A percentile compares a stretch with the other conserved stretches of the same genome.
These are phyloP conservation scores for Geotrichum aggregatum DNA, from an alignment of 1,139 yeast genomes.

Conservation along the genomic window DNA sequence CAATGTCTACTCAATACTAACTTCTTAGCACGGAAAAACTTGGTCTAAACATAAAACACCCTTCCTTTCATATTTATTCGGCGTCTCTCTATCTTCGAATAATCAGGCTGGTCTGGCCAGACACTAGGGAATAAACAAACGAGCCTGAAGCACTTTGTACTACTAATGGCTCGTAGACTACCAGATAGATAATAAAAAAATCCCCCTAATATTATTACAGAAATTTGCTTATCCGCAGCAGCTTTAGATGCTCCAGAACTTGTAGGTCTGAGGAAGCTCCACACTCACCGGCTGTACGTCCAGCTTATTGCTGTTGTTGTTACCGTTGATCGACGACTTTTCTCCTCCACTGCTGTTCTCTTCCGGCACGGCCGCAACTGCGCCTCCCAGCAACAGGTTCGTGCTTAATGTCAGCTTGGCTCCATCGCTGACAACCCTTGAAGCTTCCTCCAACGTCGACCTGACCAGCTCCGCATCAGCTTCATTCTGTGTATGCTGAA, in stretches of 20 bases:
- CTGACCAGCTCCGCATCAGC: background rate
- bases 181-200: slow-evolving; percentile 4
- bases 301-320: background rate
- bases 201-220: background rate
- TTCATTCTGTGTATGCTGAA: slow-evolving; percentile 40
- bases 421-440: slow-evolving; percentile 25
- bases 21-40: slow-evolving; percentile 56
- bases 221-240: background rate
- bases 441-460: slow-evolving; percentile 28
- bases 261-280: slow-evolving; percentile 73
- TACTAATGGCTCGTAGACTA: background rate
- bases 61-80: background rate
- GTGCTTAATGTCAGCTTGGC: slow-evolving; percentile 23
- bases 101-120: background rate
- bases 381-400: slow-evolving; percentile 17
- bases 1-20: background rate
- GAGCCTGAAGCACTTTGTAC: background rate
- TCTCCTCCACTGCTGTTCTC: slow-evolving; percentile 23
- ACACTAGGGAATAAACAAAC: too few relatives aligned
- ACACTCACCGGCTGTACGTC: slow-evolving; percentile 64
- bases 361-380: slow-evolving; percentile 20
- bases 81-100: background rate
- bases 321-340: slow-evolving; percentile 3
- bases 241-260: slow-evolving; percentile 67
- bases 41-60: slow-evolving; percentile 46